phyloP scores from a whole-genome alignment of 176 grass and related monocot species.

The Ampelocalamus luodianensis region DNA sequence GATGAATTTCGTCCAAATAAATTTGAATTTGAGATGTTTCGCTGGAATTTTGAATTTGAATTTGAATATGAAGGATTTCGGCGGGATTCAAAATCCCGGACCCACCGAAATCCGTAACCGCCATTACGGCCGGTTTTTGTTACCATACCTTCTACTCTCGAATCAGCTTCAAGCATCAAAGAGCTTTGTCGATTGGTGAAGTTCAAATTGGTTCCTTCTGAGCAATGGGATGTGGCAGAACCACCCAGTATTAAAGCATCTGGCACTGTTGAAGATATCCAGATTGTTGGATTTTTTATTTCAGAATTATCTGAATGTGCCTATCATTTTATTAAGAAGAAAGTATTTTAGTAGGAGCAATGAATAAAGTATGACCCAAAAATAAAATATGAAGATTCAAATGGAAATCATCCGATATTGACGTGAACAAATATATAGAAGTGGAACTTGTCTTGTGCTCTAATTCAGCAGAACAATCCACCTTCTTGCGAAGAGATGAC shows the following conservation, averaged over 20 bases:
- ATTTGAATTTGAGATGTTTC: too few relatives aligned
- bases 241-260: conserved; percentile 58
- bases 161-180: conserved; percentile 88
- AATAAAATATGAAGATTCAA: conserved; percentile 29
- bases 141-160: conserved; percentile 77
- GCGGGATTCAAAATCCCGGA: too few relatives aligned
- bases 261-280: conserved; percentile 79
- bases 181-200: conserved; percentile 72
- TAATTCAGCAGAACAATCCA: conserved; percentile 43
- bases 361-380: conserved; percentile 28
- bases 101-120: too few relatives aligned
- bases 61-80: too few relatives aligned
- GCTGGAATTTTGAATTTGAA: too few relatives aligned
- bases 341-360: conserved; percentile 25
- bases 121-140: too few relatives aligned
- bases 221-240: conserved; percentile 41
- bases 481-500: conserved; percentile 46
- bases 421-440: conserved; percentile 16
- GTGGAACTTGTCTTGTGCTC: conserved; percentile 41
- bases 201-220: conserved; percentile 41
- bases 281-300: conserved; percentile 56
- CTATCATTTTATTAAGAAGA: conserved; percentile 48
- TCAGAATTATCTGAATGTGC: conserved; percentile 60
- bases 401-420: conserved; percentile 35
- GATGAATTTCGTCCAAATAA: too few relatives aligned